Percentiles rank a stretch among this genome's conserved stretches.
Conservation (phyloP, 179 eudicot genomes). For the Carnegiea gigantea region DNA sequence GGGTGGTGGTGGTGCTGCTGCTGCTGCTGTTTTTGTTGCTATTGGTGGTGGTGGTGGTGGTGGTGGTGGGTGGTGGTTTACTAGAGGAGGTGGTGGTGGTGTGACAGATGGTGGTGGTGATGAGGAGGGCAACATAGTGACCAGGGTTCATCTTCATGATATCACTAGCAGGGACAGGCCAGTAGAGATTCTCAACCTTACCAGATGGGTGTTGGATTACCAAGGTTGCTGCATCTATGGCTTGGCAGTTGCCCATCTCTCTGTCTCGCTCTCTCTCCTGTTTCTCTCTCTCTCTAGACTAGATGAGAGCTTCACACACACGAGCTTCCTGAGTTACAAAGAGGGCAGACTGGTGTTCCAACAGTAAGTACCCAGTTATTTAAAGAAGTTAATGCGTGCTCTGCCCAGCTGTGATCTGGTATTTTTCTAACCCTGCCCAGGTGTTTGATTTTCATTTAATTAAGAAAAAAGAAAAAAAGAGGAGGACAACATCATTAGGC, state of each 20-base stretch:
- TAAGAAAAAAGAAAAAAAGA: no score
- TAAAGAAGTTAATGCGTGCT: slow-evolving; percentile 35
- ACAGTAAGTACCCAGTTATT: slow-evolving; percentile 14
- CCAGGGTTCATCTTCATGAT: slow-evolving; percentile 92
- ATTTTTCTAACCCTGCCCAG: slow-evolving; percentile 29
- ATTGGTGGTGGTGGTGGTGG: slow-evolving; percentile 19
- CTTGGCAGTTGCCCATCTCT: slow-evolving; percentile 96
- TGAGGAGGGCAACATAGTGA: slow-evolving; percentile 90
- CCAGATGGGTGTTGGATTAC: slow-evolving; percentile 84
- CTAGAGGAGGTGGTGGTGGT: slow-evolving; percentile 28
- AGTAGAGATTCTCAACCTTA: slow-evolving; percentile 58
- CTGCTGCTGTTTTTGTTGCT: neutral
- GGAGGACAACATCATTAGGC: slow-evolving; percentile 27
- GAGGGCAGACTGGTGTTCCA: neutral
- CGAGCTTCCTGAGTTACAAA: neutral
- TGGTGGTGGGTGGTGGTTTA: slow-evolving; percentile 3
- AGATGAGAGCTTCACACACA: neutral
- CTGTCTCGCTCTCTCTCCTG: slow-evolving; percentile 4
- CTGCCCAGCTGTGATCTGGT: slow-evolving; percentile 25
- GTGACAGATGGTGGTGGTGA: slow-evolving; percentile 71
- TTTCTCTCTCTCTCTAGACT: neutral
- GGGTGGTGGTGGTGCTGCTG: neutral
- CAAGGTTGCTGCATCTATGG: slow-evolving; percentile 82
- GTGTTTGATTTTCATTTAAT: slow-evolving; percentile 20
- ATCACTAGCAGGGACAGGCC: slow-evolving; percentile 65